phyloP scores from a whole-genome alignment of 257 asterid species.

The Coffea canephora region DNA sequence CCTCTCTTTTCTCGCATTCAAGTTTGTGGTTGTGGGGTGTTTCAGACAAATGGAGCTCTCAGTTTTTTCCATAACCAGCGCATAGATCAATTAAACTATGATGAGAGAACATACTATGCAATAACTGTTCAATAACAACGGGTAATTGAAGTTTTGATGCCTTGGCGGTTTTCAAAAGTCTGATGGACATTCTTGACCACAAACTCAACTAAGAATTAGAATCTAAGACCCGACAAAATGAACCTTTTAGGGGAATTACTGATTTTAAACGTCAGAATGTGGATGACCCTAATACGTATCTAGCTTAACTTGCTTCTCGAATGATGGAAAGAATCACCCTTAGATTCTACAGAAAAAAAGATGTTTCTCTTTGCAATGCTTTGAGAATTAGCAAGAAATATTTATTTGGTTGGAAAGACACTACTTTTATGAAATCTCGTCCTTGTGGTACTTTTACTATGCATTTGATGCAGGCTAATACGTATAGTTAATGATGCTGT shows the following conservation, averaged over 20 bases:
- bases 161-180: neutral
- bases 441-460: neutral
- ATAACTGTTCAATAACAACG: neutral
- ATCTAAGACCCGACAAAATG: neutral
- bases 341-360: neutral
- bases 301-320: neutral
- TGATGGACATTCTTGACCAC: neutral
- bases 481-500: neutral
- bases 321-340: neutral
- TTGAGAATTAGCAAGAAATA: neutral
- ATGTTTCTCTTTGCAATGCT: neutral
- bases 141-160: neutral
- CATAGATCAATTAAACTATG: neutral
- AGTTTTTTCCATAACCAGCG: neutral
- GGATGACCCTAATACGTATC: neutral
- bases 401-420: neutral
- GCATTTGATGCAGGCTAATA: neutral
- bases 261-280: neutral
- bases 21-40: neutral
- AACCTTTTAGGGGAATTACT: neutral
- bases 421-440: neutral
- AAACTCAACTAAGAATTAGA: neutral
- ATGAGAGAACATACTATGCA: neutral
- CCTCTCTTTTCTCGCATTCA: neutral
- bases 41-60: conserved; percentile 8